These are phyloP conservation scores for Aspergillus pseudoterreus DNA, from an alignment of 2,329 filamentous ascomycete genomes.

Conservation along the genomic window DNA sequence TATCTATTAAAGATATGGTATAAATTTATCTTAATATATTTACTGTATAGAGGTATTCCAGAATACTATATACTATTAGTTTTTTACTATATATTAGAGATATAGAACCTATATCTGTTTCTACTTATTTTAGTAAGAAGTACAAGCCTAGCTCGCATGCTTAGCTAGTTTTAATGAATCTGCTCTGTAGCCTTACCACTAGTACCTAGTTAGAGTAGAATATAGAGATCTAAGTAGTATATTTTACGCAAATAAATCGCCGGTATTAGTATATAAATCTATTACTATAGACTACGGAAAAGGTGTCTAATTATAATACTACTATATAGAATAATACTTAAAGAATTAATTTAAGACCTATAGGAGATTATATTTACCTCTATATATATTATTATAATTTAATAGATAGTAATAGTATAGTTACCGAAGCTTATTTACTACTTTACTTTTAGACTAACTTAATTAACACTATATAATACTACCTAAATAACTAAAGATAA, in stretches of 20 bases:
- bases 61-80: neutral
- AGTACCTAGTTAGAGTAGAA: neutral
- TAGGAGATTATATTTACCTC: neutral
- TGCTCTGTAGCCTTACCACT: neutral
- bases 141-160: neutral
- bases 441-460: neutral
- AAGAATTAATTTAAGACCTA: neutral
- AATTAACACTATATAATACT: neutral
- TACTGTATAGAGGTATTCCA: neutral
- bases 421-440: neutral
- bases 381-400: neutral
- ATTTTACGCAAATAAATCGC: neutral
- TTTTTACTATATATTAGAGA: neutral
- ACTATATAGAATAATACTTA: neutral
- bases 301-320: neutral
- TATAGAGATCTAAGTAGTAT: neutral
- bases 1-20: no score
- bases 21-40: no score
- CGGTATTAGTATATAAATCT: neutral
- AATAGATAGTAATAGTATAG: neutral
- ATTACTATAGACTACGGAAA: neutral
- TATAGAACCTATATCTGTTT: neutral
- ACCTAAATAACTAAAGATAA: neutral
- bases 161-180: neutral
- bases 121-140: neutral